phyloP scores from a whole-genome alignment of 2,329 filamentous ascomycete genomes.

The Hypocreales sp. region DNA sequence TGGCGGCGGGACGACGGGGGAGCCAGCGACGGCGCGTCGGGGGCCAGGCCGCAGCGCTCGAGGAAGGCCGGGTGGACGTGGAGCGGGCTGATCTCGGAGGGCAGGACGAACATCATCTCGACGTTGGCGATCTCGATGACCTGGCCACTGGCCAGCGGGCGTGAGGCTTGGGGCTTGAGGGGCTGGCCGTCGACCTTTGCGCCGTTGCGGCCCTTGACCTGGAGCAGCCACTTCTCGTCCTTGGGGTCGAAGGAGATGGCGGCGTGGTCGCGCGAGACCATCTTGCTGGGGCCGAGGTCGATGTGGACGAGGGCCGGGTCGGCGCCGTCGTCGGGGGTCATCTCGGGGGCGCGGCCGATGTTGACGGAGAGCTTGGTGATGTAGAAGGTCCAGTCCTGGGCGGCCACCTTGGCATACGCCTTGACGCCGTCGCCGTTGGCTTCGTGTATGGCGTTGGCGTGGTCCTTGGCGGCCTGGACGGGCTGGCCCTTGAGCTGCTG shows the following conservation, averaged over 20 bases:
- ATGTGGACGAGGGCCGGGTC: slow-evolving; percentile 55
- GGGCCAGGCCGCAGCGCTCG: slow-evolving; percentile 44
- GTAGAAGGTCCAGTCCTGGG: slow-evolving; percentile 73
- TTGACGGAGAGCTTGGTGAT: slow-evolving; percentile 60
- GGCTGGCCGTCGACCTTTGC: slow-evolving; percentile 65
- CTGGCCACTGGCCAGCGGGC: slow-evolving; percentile 65
- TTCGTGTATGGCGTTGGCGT: slow-evolving; percentile 49
- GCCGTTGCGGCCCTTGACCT: slow-evolving; percentile 83
- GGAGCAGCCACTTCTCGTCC: slow-evolving; percentile 62
- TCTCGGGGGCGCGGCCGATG: slow-evolving; percentile 56
- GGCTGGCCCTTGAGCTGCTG: slow-evolving; percentile 32
- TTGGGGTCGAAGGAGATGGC: slow-evolving; percentile 57
- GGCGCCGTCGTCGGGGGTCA: slow-evolving; percentile 22
- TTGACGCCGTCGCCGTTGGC: slow-evolving; percentile 45
- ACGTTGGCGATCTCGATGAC: slow-evolving; percentile 85
- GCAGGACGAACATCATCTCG: slow-evolving; percentile 98
- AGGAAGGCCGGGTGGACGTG: slow-evolving; percentile 55
- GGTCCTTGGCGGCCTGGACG: slow-evolving; percentile 45
- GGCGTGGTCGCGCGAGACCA: slow-evolving; percentile 64
- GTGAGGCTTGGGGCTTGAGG: slow-evolving; percentile 50
- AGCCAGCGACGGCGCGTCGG: slow-evolving; percentile 11
- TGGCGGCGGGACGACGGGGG: slow-evolving; percentile 17
- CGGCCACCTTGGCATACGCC: slow-evolving; percentile 72
- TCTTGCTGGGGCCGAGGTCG: slow-evolving; percentile 73
- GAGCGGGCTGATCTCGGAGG: slow-evolving; percentile 50